Conservation (phyloP, 2,329 filamentous ascomycete species). For the Cadophora gregata region DNA sequence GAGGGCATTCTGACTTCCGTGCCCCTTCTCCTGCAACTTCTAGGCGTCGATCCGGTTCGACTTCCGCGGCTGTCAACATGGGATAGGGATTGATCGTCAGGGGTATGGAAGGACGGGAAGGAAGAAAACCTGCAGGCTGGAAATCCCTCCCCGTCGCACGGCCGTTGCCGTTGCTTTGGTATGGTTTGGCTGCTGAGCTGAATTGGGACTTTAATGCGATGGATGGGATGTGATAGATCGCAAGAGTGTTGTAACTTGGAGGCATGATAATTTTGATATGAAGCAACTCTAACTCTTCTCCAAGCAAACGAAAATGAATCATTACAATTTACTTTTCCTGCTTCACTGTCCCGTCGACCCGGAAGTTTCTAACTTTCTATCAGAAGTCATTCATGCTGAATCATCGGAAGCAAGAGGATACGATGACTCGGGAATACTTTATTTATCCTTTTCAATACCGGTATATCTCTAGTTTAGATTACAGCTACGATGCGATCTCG, state of each 20-base stretch:
- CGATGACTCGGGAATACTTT: background rate
- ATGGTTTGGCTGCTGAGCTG: background rate
- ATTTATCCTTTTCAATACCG: background rate
- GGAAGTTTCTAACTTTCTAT: background rate
- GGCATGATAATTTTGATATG: background rate
- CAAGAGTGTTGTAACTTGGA: background rate
- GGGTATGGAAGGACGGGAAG: background rate
- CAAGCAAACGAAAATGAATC: background rate
- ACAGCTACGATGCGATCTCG: background rate
- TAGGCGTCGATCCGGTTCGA: conserved; percentile 21
- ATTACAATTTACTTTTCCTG: background rate
- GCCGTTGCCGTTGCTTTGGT: background rate
- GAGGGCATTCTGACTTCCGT: background rate
- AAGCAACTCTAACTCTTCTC: background rate
- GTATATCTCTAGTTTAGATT: background rate
- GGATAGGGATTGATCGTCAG: conserved; percentile 18
- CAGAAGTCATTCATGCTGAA: background rate
- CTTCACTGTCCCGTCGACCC: background rate
- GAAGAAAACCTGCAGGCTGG: background rate
- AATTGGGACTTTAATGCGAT: background rate
- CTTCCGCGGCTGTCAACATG: conserved; percentile 22
- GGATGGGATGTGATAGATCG: background rate
- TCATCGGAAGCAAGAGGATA: background rate
- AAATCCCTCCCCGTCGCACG: too few species aligned
- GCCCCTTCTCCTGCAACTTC: background rate